Evolutionary conservation across 1,139 yeast genomes (phyloP).

Genomic region (Yamadazyma atlantica): DNA sequence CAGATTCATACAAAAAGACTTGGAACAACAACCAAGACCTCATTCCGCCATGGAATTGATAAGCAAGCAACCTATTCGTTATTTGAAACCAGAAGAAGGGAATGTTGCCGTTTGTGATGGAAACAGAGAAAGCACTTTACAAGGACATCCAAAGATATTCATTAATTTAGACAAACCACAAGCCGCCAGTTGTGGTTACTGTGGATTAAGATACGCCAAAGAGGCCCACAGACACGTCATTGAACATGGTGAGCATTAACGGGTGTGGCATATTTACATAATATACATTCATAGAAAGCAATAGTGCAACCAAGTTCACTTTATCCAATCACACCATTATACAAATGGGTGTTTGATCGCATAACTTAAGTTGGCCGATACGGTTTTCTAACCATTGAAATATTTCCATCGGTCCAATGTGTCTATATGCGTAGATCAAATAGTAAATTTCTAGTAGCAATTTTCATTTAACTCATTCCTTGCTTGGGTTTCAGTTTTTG

Average conservation of each 20-base stretch:
- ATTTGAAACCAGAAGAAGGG: conserved; percentile 48
- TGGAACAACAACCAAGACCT: conserved; percentile 72
- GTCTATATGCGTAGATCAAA: conserved; percentile 49
- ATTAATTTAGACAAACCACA: conserved; percentile 30
- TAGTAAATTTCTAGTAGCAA: background rate
- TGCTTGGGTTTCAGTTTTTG: conserved; percentile 3
- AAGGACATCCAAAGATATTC: conserved; percentile 84
- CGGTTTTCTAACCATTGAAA: conserved; percentile 13
- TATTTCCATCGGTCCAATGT: conserved; percentile 45
- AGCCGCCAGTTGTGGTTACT: conserved; percentile 40
- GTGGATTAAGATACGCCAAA: conserved; percentile 68
- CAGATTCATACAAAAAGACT: conserved; percentile 71
- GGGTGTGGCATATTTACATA: background rate
- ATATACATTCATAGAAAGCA: background rate
- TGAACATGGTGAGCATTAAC: conserved; percentile 19
- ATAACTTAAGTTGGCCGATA: conserved; percentile 50
- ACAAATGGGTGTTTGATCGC: no score
- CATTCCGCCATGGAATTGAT: conserved; percentile 84
- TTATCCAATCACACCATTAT: no score
- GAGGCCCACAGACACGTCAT: conserved; percentile 42
- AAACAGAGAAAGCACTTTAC: conserved; percentile 64
- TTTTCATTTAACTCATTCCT: conserved; percentile 1
- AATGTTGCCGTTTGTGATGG: conserved; percentile 84
- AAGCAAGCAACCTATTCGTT: conserved; percentile 70
- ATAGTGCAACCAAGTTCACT: no score